Evolutionary conservation across 257 asterid genomes (phyloP).

Genomic region (Agastache rugosa): DNA sequence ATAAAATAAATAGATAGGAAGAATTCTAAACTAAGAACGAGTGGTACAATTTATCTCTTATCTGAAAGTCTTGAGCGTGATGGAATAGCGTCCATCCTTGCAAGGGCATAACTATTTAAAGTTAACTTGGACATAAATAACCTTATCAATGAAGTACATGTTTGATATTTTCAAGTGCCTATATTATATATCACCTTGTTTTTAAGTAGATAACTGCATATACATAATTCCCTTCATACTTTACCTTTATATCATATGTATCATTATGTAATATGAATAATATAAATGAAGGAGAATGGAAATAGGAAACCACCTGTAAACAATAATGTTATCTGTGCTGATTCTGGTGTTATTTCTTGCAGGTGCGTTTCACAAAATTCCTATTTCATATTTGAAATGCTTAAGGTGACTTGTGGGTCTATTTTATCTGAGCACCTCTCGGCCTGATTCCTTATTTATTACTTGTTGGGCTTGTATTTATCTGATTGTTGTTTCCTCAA

Average conservation of each 20-base stretch:
- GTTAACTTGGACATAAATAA: neutral
- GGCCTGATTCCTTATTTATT: slow-evolving; percentile 14
- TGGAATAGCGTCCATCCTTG: neutral
- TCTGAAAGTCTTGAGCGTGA: slow-evolving; percentile 26
- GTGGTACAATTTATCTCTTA: neutral
- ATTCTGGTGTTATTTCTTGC: slow-evolving; percentile 46
- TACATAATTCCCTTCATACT: neutral
- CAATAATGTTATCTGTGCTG: slow-evolving; percentile 12
- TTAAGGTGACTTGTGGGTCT: slow-evolving; percentile 65
- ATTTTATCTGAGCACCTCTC: slow-evolving; percentile 18
- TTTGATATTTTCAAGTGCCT: slow-evolving; percentile 15
- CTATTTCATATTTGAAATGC: slow-evolving; percentile 94
- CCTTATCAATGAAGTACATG: neutral
- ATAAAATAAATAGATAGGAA: neutral
- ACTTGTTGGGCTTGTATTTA: slow-evolving; percentile 20
- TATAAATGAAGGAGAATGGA: neutral
- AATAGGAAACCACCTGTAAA: neutral
- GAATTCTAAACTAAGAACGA: neutral
- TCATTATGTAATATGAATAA: slow-evolving; percentile 7
- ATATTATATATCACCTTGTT: slow-evolving; percentile 9
- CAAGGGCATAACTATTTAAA: neutral
- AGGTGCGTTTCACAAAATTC: slow-evolving; percentile 94
- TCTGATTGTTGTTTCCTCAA: slow-evolving; percentile 14
- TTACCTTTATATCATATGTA: slow-evolving; percentile 8
- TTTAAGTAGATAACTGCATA: neutral